These are phyloP conservation scores for Pichia sp. DNA, from an alignment of 1,139 yeast species.

Conservation along the genomic window DNA sequence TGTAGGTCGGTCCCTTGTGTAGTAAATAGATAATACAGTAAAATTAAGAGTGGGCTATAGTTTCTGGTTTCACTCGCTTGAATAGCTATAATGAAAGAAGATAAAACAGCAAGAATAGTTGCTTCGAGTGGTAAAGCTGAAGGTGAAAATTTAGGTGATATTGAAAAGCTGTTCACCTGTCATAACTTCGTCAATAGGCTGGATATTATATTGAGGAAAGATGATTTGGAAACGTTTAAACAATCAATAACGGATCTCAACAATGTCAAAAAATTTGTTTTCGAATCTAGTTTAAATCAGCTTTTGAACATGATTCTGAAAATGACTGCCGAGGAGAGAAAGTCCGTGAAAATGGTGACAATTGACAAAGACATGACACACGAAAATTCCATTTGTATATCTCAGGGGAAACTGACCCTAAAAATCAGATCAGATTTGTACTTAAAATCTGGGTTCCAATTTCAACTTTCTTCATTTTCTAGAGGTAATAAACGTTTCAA, in stretches of 20 bases:
- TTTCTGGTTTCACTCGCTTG: background rate
- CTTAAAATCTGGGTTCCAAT: conserved; percentile 27
- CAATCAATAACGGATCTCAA: background rate
- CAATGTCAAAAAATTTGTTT: background rate
- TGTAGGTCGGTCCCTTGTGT: too few species aligned
- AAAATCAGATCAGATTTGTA: conserved; percentile 27
- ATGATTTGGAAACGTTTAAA: background rate
- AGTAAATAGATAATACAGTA: too few species aligned
- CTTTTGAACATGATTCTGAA: conserved; percentile 2
- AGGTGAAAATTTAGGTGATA: background rate
- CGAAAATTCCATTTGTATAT: conserved; percentile 26
- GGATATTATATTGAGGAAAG: conserved; percentile 7
- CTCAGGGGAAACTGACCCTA: conserved; percentile 23
- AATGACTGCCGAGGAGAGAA: background rate
- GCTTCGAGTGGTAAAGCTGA: background rate
- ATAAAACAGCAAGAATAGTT: background rate
- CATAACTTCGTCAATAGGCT: conserved; percentile 23
- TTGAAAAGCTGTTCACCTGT: background rate
- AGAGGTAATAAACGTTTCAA: conserved; percentile 18
- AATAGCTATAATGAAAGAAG: background rate
- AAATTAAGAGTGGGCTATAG: too few species aligned
- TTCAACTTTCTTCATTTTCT: conserved; percentile 16
- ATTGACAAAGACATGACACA: conserved; percentile 22
- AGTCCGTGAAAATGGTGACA: conserved; percentile 8
- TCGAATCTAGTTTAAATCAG: background rate